Percentiles rank a stretch among this genome's conserved stretches.
These are phyloP conservation scores for Botryotinia calthae DNA, from an alignment of 2,329 filamentous ascomycete genomes.

Conservation along the genomic window DNA sequence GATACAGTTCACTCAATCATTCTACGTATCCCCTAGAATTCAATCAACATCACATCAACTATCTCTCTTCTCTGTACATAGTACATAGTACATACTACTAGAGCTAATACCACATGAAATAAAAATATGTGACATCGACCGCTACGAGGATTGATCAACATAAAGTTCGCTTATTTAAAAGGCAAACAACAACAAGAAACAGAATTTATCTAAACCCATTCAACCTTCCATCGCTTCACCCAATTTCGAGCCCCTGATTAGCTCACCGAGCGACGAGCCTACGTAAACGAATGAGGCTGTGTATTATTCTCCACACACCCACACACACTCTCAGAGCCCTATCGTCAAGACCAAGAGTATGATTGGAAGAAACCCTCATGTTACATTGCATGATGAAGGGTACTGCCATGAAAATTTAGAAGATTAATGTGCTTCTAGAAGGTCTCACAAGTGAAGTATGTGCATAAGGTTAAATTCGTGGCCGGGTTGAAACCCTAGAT, in stretches of 20 bases:
- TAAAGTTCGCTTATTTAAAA: not conserved
- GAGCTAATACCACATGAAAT: not conserved
- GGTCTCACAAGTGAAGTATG: not conserved
- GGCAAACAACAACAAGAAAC: not conserved
- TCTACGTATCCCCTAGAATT: not conserved
- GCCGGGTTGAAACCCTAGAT: not conserved
- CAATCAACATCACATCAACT: not conserved
- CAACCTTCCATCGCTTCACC: not conserved
- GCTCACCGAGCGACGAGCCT: not conserved
- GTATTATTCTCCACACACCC: not conserved
- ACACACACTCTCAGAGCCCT: not conserved
- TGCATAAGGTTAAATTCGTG: not conserved
- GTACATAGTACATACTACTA: not conserved
- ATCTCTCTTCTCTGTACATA: not conserved
- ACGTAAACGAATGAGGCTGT: not conserved
- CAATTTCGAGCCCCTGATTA: not conserved
- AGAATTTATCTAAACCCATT: not conserved
- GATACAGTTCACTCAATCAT: not conserved
- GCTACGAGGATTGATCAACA: not conserved
- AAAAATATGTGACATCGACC: fast-evolving
- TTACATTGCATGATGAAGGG: not conserved
- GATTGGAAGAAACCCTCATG: not conserved
- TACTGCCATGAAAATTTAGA: not conserved
- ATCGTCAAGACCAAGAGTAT: not conserved
- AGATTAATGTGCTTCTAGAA: not conserved